These are phyloP conservation scores for Iberis pinnata DNA, from an alignment of 345 rosid genomes.

Conservation along the genomic window DNA sequence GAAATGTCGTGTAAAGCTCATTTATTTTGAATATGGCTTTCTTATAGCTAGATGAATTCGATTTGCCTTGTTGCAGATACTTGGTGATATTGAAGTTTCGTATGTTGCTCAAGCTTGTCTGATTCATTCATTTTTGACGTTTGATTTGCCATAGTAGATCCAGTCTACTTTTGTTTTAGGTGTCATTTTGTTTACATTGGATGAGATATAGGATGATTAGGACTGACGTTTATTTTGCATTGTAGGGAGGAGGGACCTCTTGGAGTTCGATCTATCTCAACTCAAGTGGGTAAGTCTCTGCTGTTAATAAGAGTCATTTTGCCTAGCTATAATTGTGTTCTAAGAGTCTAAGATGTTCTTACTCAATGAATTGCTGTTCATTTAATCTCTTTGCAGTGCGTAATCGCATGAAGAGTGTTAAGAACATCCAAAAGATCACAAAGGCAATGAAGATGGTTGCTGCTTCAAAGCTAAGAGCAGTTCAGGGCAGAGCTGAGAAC, in stretches of 20 bases:
- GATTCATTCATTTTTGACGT: neutral
- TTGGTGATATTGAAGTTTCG: neutral
- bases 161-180: neutral
- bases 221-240: constrained; percentile 17
- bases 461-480: constrained; percentile 87
- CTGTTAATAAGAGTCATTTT: neutral
- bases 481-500: constrained; percentile 79
- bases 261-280: constrained; percentile 74
- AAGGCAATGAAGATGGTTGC: constrained; percentile 99
- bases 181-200: neutral
- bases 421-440: constrained; percentile 92
- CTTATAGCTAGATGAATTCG: neutral
- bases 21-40: neutral
- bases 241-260: constrained; percentile 68
- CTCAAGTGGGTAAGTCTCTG: constrained; percentile 72
- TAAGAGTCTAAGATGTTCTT: neutral
- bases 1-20: constrained; percentile 10
- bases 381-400: constrained; percentile 53
- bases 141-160: neutral
- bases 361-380: neutral
- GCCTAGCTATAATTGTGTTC: neutral
- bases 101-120: neutral
- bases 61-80: neutral
- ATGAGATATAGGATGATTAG: constrained; percentile 13
- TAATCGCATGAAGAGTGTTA: constrained; percentile 97